Conservation (phyloP, 2,329 filamentous ascomycete genomes). For the Neopestalotiopsis sp. region DNA sequence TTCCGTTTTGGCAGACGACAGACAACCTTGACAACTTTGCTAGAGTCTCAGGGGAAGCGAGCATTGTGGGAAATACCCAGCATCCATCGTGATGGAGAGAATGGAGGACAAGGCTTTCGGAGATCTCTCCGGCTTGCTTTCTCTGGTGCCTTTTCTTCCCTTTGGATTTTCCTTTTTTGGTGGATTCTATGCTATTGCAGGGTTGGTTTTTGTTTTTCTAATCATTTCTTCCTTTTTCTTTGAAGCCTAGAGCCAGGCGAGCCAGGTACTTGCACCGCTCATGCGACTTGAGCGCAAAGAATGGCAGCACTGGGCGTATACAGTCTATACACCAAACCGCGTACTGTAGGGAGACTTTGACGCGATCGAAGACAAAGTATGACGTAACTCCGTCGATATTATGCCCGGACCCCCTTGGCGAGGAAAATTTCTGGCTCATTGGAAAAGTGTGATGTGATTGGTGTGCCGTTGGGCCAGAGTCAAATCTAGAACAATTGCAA, state of each 20-base stretch:
- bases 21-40: neutral
- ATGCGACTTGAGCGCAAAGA: neutral
- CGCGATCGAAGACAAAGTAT: conserved; percentile 16
- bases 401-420: conserved; percentile 17
- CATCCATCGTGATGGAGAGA: neutral
- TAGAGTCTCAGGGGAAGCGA: neutral
- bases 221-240: neutral
- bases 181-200: neutral
- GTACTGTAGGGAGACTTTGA: conserved; percentile 15
- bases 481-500: conserved; percentile 9
- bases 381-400: conserved; percentile 23
- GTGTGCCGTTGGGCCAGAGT: conserved; percentile 4
- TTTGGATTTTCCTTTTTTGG: neutral
- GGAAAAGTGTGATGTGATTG: conserved; percentile 16
- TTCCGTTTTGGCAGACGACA: neutral
- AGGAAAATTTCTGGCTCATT: conserved; percentile 19
- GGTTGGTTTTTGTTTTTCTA: neutral
- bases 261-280: neutral
- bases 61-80: neutral
- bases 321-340: neutral
- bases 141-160: neutral
- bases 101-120: neutral
- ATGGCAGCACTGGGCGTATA: neutral
- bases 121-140: neutral
- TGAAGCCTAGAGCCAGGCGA: neutral